phyloP scores from a whole-genome alignment of 2,329 filamentous ascomycete genomes.

The Cyphellophora europaea region DNA sequence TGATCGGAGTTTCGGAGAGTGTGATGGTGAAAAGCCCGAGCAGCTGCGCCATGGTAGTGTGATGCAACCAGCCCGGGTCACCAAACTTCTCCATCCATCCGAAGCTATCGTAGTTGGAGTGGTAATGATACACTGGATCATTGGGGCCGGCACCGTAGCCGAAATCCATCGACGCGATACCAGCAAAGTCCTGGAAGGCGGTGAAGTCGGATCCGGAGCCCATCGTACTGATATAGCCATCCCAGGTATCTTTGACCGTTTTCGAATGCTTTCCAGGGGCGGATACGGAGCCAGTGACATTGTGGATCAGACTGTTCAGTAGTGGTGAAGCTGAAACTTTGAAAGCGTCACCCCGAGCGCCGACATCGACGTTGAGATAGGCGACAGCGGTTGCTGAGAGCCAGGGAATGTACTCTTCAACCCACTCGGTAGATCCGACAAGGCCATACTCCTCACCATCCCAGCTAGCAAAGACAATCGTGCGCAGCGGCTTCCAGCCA shows the following conservation, averaged over 20 bases:
- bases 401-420: slow-evolving; percentile 82
- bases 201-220: slow-evolving; percentile 67
- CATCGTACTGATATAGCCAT: slow-evolving; percentile 53
- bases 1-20: slow-evolving; percentile 51
- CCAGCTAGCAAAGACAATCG: slow-evolving; percentile 84
- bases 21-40: slow-evolving; percentile 53
- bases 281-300: slow-evolving; percentile 34
- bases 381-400: slow-evolving; percentile 63
- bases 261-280: slow-evolving; percentile 65
- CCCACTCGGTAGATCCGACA: slow-evolving; percentile 83
- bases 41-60: slow-evolving; percentile 56
- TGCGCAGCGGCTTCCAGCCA: slow-evolving; percentile 79
- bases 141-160: slow-evolving; percentile 40
- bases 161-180: slow-evolving; percentile 57
- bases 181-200: slow-evolving; percentile 64
- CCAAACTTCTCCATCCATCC: slow-evolving; percentile 75
- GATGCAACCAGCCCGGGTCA: slow-evolving; percentile 53
- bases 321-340: slow-evolving; percentile 60
- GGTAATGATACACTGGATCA: slow-evolving; percentile 61
- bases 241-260: slow-evolving; percentile 62
- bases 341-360: slow-evolving; percentile 57
- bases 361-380: slow-evolving; percentile 80
- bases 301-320: slow-evolving; percentile 60
- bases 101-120: slow-evolving; percentile 75
- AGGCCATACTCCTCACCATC: slow-evolving; percentile 80